Percentiles rank a stretch among this genome's conserved stretches.
Conservation (phyloP, 371 early-diverging fungal genomes). For the Apophysomyces trapeziformis region DNA sequence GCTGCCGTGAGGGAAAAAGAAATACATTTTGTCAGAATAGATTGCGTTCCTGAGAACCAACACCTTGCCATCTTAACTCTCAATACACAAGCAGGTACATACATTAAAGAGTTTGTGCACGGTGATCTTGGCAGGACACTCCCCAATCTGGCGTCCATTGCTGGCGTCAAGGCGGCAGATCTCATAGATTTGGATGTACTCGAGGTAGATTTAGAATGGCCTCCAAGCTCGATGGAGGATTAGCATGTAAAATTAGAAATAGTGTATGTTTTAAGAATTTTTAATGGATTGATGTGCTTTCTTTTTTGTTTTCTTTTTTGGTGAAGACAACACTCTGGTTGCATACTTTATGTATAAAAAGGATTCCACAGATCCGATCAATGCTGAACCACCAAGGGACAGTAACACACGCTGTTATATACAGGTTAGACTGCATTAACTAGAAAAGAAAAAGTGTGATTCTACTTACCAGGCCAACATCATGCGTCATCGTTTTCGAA, state of each 20-base stretch:
- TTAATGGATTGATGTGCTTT: constrained; percentile 7
- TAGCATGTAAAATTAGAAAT: neutral
- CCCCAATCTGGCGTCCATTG: constrained; percentile 79
- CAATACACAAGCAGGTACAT: constrained; percentile 93
- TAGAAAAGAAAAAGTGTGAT: neutral
- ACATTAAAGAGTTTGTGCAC: constrained; percentile 99
- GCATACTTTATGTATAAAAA: constrained; percentile 47
- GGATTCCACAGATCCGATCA: constrained; percentile 63
- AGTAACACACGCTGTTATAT: constrained; percentile 55
- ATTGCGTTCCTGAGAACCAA: constrained; percentile 27
- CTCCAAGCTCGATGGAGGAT: constrained; percentile 33
- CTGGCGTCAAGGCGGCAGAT: constrained; percentile 70
- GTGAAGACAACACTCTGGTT: constrained; percentile 20
- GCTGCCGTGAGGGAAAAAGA: constrained; percentile 75
- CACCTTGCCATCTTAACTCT: constrained; percentile 69
- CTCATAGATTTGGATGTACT: constrained; percentile 88
- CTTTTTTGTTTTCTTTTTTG: constrained; percentile 25
- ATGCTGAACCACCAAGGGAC: constrained; percentile 51
- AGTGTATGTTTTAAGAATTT: neutral
- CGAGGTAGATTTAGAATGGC: constrained; percentile 80
- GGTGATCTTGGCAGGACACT: constrained; percentile 93
- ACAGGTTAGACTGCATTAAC: neutral
- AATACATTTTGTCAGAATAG: constrained; percentile 57
- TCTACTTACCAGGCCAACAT: constrained; percentile 60
- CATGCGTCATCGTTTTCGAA: constrained; percentile 52